These are phyloP conservation scores for Linum usitatissimum DNA, from an alignment of 345 rosid genomes.

Conservation along the genomic window DNA sequence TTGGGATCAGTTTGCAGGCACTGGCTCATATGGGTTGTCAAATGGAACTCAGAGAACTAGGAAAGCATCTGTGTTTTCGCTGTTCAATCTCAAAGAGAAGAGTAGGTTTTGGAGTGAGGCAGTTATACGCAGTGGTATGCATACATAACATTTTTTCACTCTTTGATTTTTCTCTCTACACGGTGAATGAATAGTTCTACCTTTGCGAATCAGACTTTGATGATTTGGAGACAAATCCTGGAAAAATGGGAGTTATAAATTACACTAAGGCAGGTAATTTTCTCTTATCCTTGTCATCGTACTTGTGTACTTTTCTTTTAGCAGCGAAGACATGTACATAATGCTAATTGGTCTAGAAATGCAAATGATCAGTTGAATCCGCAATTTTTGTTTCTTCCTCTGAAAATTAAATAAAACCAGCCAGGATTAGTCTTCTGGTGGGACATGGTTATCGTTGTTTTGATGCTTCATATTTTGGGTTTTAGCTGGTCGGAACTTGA, in stretches of 20 bases:
- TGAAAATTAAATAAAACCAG: background rate
- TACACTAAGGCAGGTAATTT: constrained; percentile 73
- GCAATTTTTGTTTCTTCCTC: background rate
- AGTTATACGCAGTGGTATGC: constrained; percentile 55
- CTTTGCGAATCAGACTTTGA: constrained; percentile 26
- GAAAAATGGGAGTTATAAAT: constrained; percentile 45
- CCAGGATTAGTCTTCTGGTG: background rate
- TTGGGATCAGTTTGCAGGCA: background rate
- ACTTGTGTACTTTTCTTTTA: background rate
- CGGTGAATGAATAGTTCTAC: background rate
- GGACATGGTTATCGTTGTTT: background rate
- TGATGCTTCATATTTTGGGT: background rate
- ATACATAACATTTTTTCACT: background rate
- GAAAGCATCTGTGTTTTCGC: constrained; percentile 63
- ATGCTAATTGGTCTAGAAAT: background rate
- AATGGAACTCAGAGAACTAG: constrained; percentile 27
- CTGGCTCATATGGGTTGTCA: constrained; percentile 24
- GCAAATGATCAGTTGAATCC: constrained; percentile 6
- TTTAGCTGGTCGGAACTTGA: background rate
- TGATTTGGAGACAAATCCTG: constrained; percentile 50
- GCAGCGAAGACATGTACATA: no score
- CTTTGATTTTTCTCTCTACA: background rate
- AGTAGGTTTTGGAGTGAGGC: constrained; percentile 93
- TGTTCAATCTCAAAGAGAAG: constrained; percentile 78
- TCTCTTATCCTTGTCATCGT: background rate